Percentiles rank a stretch among this genome's conserved stretches.
These are phyloP conservation scores for Aphanoascus verrucosus DNA, from an alignment of 2,329 filamentous ascomycete genomes.

Conservation along the genomic window DNA sequence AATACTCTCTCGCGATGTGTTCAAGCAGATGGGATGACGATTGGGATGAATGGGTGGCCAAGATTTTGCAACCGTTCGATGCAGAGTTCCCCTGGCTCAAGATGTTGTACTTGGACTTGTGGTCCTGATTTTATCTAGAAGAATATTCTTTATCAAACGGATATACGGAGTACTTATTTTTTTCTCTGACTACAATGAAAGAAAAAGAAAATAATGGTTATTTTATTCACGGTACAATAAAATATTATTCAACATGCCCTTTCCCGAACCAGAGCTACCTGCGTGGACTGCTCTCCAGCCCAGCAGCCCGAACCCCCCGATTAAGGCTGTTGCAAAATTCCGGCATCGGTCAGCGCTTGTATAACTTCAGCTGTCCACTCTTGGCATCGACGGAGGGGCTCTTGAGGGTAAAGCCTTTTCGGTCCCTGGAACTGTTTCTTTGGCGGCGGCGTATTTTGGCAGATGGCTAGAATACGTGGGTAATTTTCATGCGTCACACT, in stretches of 20 bases:
- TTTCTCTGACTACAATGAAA: too few species aligned
- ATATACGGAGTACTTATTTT: background rate
- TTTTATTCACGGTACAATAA: too few species aligned
- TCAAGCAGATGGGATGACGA: constrained; percentile 27
- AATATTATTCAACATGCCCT: background rate
- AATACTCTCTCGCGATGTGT: constrained; percentile 29
- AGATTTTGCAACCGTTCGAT: constrained; percentile 24
- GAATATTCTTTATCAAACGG: background rate
- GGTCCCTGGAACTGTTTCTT: constrained; percentile 25
- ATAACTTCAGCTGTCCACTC: constrained; percentile 24
- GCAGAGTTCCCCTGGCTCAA: constrained; percentile 26
- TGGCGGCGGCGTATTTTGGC: constrained; percentile 19
- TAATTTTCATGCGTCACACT: constrained; percentile 15
- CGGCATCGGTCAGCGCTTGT: constrained; percentile 7
- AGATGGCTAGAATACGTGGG: constrained; percentile 17
- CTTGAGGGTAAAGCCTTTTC: constrained; percentile 20
- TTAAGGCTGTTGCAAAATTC: constrained; percentile 7
- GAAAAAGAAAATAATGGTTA: too few species aligned
- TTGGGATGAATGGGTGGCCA: constrained; percentile 25
- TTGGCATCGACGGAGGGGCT: constrained; percentile 22
- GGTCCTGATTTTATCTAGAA: constrained; percentile 14
- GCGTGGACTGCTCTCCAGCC: background rate
- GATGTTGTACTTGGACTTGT: constrained; percentile 20
- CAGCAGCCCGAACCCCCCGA: too few species aligned
- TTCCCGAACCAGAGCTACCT: background rate